phyloP scores from a whole-genome alignment of 2,329 filamentous ascomycete genomes.

The Coniella vitis region DNA sequence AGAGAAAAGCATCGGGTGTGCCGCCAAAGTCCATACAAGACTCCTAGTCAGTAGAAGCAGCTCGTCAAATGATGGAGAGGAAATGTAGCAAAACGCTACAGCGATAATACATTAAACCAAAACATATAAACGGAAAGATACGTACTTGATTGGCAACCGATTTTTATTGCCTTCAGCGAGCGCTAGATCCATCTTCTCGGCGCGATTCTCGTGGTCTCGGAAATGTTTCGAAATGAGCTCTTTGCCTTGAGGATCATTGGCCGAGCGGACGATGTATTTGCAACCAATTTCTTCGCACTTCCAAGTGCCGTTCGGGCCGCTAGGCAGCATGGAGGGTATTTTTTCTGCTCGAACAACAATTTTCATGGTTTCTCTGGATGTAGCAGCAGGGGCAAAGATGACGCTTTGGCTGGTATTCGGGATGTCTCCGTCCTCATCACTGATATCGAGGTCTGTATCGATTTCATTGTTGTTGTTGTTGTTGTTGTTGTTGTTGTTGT shows the following conservation, averaged over 20 bases:
- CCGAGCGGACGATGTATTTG: slow-evolving; percentile 54
- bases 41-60: too few relatives aligned
- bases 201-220: slow-evolving; percentile 50
- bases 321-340: slow-evolving; percentile 40
- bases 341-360: slow-evolving; percentile 44
- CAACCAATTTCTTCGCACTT: slow-evolving; percentile 59
- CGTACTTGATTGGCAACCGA: slow-evolving; percentile 52
- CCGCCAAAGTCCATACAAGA: too few relatives aligned
- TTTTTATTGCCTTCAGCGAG: slow-evolving; percentile 50
- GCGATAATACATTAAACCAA: neutral
- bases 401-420: neutral
- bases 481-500: too few relatives aligned
- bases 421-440: slow-evolving; percentile 7
- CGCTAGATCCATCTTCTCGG: slow-evolving; percentile 43
- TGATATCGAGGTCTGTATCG: slow-evolving; percentile 18
- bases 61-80: too few relatives aligned
- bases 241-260: slow-evolving; percentile 48
- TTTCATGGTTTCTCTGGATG: slow-evolving; percentile 26
- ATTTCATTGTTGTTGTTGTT: neutral
- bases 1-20: too few relatives aligned
- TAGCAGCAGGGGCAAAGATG: slow-evolving; percentile 15
- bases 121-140: slow-evolving; percentile 27
- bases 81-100: too few relatives aligned
- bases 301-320: slow-evolving; percentile 59
- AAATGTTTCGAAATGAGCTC: slow-evolving; percentile 55